phyloP scores from a whole-genome alignment of 2,329 filamentous ascomycete genomes.

The Aspergillus pseudoglaucus region DNA sequence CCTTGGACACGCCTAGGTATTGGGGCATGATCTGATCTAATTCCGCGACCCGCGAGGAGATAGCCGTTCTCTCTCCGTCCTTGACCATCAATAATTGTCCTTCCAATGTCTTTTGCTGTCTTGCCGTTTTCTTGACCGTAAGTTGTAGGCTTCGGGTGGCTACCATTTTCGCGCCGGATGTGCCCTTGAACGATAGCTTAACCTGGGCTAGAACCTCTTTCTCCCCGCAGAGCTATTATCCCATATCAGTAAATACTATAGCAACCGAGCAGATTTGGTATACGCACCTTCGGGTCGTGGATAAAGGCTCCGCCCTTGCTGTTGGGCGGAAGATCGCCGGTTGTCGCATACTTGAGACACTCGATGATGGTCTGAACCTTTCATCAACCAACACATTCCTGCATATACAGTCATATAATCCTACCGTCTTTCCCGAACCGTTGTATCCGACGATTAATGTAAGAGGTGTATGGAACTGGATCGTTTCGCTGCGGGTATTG shows the following conservation, averaged over 20 bases:
- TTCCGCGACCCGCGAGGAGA: conserved; percentile 74
- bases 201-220: conserved; percentile 88
- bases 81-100: conserved; percentile 68
- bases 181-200: conserved; percentile 77
- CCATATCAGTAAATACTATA: conserved; percentile 2
- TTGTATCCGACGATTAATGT: conserved; percentile 97
- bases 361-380: conserved; percentile 76
- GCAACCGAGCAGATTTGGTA: background rate
- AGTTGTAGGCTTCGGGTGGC: conserved; percentile 78
- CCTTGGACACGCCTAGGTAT: conserved; percentile 80
- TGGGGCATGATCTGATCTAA: conserved; percentile 78
- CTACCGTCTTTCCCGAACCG: conserved; percentile 85
- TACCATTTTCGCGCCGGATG: conserved; percentile 71
- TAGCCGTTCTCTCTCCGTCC: conserved; percentile 69
- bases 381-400: background rate
- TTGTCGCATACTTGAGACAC: conserved; percentile 95
- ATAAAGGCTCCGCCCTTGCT: conserved; percentile 86
- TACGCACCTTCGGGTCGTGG: conserved; percentile 77
- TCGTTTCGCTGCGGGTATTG: conserved; percentile 65
- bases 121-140: conserved; percentile 72
- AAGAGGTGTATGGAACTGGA: conserved; percentile 81
- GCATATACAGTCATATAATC: conserved; percentile 6
- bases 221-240: conserved; percentile 63
- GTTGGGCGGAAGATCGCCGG: conserved; percentile 86
- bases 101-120: conserved; percentile 78